Base-by-base conservation (phyloP, 768 basidiomycete species). In the Phlebiopsis flavidoalba region DNA sequence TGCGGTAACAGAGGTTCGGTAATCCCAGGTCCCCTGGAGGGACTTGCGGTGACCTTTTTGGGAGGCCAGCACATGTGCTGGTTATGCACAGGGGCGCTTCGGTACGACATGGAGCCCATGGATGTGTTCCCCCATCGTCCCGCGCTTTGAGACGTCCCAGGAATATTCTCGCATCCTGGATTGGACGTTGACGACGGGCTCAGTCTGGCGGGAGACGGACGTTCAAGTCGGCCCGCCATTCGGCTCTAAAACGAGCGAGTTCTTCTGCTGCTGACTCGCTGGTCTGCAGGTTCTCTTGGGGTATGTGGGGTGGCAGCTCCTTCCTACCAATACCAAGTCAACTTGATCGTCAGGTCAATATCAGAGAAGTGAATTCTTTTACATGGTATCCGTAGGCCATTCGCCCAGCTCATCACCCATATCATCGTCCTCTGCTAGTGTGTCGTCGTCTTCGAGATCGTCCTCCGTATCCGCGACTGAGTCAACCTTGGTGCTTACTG, bases 171-270 rank as follows among this genome's bases (percentile, higher is more conserved):
- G 26, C 6, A n/a, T 31, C 26, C 6, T 31, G 2, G 26, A 31
- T 6, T 31, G 26, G 6, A 31, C 26, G 26, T 31, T 31, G 3
- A 31, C 26, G 2, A 31, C 26, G 8, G 14, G 12, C 54, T 55
- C 56, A 75, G 63, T 72, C 76, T 68, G 15, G 91, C 79, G 70
- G 14, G n/a, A 5, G 48, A 1, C 54, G 54, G 12, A 26, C 14
- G 26, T 55, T 22, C 21, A 55, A 37, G 36, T 92, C 90, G 31
- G 76, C 78, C 66, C 81, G 81, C 91, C 91, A 93, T 76, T 80
- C 80, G 60, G 83, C 81, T 72, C 91, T 81, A 72, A 93, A 93
- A 48, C 73, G 72, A 8, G 76, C 80, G 63, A 93, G 84, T 66
- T 92, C 91, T 5, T 78, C 75, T 21, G 0, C 58, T 10, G 58